phyloP scores from a whole-genome alignment of 805 yeast species.

The Lipomyces yamadae region DNA sequence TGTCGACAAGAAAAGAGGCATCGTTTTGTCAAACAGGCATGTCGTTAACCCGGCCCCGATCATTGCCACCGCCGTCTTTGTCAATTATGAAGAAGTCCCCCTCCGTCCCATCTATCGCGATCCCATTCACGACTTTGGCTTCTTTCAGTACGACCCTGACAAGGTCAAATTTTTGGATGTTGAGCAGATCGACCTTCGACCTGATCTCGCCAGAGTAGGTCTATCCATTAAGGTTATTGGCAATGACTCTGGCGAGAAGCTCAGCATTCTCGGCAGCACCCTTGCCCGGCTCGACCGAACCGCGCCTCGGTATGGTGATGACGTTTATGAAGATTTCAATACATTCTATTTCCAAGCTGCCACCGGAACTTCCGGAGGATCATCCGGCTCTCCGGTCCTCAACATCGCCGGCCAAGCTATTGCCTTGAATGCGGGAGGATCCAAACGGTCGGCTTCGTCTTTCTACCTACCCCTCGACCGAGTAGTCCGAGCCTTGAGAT shows the following conservation, averaged over 20 bases:
- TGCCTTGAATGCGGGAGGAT: conserved; percentile 37
- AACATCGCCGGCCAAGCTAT: conserved; percentile 37
- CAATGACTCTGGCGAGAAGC: conserved; percentile 37
- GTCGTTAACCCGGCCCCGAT: conserved; percentile 37
- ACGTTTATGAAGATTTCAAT: conserved; percentile 34
- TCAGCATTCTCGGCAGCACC: conserved; percentile 36
- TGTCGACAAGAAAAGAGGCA: conserved; percentile 35
- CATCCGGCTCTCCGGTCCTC: conserved; percentile 37
- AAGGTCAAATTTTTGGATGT: conserved; percentile 32
- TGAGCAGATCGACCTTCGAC: conserved; percentile 35
- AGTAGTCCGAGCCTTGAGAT: conserved; percentile 31
- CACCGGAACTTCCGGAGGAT: conserved; percentile 37
- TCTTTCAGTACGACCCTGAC: conserved; percentile 34
- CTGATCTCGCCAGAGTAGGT: conserved; percentile 34
- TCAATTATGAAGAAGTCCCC: conserved; percentile 37
- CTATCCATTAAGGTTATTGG: conserved; percentile 36
- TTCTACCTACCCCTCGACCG: conserved; percentile 36
- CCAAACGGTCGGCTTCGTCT: conserved; percentile 35
- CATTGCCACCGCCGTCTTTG: conserved; percentile 35
- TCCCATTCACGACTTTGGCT: conserved; percentile 38
- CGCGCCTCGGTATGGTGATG: conserved; percentile 37
- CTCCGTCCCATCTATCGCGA: conserved; percentile 36
- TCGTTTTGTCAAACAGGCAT: conserved; percentile 35
- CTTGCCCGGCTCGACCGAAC: conserved; percentile 35
- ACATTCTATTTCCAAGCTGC: conserved; percentile 38